A percentile compares a stretch with the other conserved stretches of the same genome.
phyloP scores from a whole-genome alignment of 768 basidiomycete genomes.

The Phlebiopsis flavidoalba region DNA sequence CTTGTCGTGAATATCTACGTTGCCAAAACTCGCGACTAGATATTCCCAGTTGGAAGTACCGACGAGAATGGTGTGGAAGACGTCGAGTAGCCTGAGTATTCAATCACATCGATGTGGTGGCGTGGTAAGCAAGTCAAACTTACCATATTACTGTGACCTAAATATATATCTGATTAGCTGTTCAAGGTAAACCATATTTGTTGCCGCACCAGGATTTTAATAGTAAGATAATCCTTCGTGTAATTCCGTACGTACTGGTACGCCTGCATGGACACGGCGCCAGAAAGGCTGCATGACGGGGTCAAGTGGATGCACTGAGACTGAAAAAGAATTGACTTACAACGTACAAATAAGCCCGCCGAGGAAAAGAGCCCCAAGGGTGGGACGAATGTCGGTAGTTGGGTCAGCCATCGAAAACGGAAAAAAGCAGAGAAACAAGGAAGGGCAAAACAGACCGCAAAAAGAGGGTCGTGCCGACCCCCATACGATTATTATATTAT shows the following conservation, averaged over 20 bases:
- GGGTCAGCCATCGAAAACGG: slow-evolving; percentile 1
- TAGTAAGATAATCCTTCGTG: slow-evolving; percentile 11
- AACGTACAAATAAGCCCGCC: slow-evolving; percentile 21
- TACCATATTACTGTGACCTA: slow-evolving; percentile 18
- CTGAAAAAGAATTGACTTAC: slow-evolving; percentile 8
- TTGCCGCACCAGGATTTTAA: slow-evolving; percentile 17
- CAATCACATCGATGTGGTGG: not conserved
- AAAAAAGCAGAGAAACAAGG: not conserved
- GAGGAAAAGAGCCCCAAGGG: slow-evolving; percentile 11
- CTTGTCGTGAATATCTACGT: slow-evolving; percentile 13
- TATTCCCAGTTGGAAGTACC: slow-evolving; percentile 19
- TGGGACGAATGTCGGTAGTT: slow-evolving; percentile 3
- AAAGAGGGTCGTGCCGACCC: not conserved
- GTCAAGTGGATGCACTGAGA: not conserved
- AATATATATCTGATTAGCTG: not conserved
- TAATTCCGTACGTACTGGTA: slow-evolving; percentile 20
- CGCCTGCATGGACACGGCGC: slow-evolving; percentile 22
- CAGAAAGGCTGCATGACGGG: slow-evolving; percentile 16
- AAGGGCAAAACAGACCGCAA: slow-evolving; percentile 1
- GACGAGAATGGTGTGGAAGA: slow-evolving; percentile 20
- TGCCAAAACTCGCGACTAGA: slow-evolving; percentile 18
- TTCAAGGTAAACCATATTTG: not conserved
- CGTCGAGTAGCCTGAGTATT: slow-evolving; percentile 16
- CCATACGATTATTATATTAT: not conserved
- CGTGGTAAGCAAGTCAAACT: not conserved